These are phyloP conservation scores for Thraustochytrium sp. DNA, from an alignment of 352 stramenopile genomes.

Conservation along the genomic window DNA sequence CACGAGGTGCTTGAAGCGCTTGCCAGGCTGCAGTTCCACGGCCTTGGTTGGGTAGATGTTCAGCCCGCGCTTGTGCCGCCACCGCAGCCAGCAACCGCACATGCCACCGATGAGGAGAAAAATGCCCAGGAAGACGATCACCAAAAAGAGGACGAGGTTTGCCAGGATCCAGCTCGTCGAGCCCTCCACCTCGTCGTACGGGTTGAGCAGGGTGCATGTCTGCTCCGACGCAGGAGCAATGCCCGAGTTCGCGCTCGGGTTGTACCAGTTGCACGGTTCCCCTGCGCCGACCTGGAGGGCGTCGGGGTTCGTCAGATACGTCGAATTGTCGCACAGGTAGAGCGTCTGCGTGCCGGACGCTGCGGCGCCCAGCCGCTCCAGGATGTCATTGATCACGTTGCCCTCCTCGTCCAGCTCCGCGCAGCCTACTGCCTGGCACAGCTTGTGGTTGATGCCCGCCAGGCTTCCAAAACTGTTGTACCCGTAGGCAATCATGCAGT, in stretches of 20 bases:
- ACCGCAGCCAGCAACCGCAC: background rate
- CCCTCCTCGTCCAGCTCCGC: slow-evolving; percentile 18
- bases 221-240: background rate
- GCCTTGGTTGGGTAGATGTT: slow-evolving; percentile 3
- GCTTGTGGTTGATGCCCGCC: background rate
- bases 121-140: background rate
- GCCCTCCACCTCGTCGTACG: background rate
- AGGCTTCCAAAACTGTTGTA: background rate
- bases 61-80: background rate
- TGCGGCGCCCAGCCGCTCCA: background rate
- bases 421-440: slow-evolving; percentile 15
- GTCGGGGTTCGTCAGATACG: slow-evolving; percentile 1
- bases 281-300: background rate
- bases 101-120: background rate
- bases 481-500: slow-evolving; percentile 30
- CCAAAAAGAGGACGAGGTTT: background rate
- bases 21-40: background rate
- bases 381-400: slow-evolving; percentile 10
- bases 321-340: slow-evolving; percentile 28
- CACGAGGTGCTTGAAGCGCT: background rate
- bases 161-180: background rate
- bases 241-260: background rate
- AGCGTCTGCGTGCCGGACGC: background rate
- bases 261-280: slow-evolving; percentile 25
- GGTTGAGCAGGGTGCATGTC: background rate